phyloP scores from a whole-genome alignment of 352 stramenopile species.

The Phytophthora sansomeana region DNA sequence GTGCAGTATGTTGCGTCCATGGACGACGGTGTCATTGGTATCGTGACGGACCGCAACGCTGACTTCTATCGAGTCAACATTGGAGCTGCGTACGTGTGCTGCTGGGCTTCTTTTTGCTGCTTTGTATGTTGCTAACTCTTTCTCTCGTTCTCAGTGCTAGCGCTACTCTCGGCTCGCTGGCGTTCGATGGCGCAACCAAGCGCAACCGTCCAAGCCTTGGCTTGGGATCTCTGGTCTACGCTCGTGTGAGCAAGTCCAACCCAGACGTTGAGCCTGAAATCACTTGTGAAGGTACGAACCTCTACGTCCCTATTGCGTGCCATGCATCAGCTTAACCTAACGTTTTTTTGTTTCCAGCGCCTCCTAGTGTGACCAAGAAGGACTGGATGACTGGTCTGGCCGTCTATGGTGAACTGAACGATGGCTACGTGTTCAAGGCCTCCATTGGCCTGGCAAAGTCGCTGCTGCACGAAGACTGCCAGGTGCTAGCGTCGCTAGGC shows the following conservation, averaged over 20 bases:
- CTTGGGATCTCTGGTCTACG: conserved; percentile 95
- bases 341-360: conserved; percentile 50
- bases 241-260: conserved; percentile 90
- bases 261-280: conserved; percentile 94
- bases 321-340: conserved; percentile 13
- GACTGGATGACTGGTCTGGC: conserved; percentile 99
- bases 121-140: conserved; percentile 7
- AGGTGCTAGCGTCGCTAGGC: conserved; percentile 88
- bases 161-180: conserved; percentile 77
- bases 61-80: conserved; percentile 97
- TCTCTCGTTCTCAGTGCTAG: conserved; percentile 52
- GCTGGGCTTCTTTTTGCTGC: neutral
- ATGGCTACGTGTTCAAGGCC: conserved; percentile 92
- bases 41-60: conserved; percentile 94
- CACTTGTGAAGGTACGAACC: conserved; percentile 90
- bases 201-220: conserved; percentile 95
- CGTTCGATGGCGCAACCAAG: conserved; percentile 98
- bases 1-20: conserved; percentile 75
- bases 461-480: conserved; percentile 73
- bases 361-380: conserved; percentile 90
- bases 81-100: conserved; percentile 81
- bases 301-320: neutral
- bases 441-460: conserved; percentile 81
- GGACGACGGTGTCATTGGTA: conserved; percentile 94
- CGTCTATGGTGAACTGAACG: conserved; percentile 95